phyloP scores from a whole-genome alignment of 2,329 filamentous ascomycete genomes.

The Myriosclerotinia duriaeana region DNA sequence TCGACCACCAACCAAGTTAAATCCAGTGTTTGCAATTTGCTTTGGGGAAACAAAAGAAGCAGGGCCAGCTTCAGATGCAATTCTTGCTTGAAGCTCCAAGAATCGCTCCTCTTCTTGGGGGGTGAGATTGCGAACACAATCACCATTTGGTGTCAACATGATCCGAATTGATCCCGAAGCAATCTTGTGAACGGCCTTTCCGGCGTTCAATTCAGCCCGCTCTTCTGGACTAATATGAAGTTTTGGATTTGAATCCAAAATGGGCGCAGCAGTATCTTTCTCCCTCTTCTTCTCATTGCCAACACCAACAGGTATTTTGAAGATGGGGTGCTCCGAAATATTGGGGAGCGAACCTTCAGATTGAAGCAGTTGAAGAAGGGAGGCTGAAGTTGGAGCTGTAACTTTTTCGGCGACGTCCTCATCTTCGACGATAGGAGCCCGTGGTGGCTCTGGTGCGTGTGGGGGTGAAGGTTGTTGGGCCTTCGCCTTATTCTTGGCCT shows the following conservation, averaged over 20 bases:
- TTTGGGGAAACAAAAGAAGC: constrained; percentile 57
- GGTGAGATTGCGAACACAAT: constrained; percentile 71
- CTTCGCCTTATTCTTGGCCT: constrained; percentile 34
- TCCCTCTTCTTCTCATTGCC: constrained; percentile 20
- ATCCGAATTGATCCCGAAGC: constrained; percentile 62
- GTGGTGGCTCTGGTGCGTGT: constrained; percentile 31
- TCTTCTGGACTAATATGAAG: constrained; percentile 55
- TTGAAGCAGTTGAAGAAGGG: constrained; percentile 45
- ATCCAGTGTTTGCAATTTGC: constrained; percentile 56
- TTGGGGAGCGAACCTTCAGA: constrained; percentile 42
- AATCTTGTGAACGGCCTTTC: constrained; percentile 60
- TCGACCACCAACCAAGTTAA: constrained; percentile 62
- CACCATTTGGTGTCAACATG: constrained; percentile 72
- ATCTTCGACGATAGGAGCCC: constrained; percentile 33
- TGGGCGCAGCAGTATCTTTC: constrained; percentile 24
- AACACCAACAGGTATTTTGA: constrained; percentile 41
- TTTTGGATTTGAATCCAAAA: constrained; percentile 41
- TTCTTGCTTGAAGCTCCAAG: constrained; percentile 62
- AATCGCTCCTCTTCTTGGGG: constrained; percentile 69
- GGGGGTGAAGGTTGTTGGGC: constrained; percentile 31
- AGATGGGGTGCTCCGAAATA: constrained; percentile 41
- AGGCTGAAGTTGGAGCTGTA: constrained; percentile 35
- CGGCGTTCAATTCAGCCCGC: constrained; percentile 54
- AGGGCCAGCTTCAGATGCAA: constrained; percentile 54
- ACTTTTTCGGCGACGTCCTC: constrained; percentile 36